Conservation (phyloP, 2,329 filamentous ascomycete genomes). For the Trichothecium roseum region DNA sequence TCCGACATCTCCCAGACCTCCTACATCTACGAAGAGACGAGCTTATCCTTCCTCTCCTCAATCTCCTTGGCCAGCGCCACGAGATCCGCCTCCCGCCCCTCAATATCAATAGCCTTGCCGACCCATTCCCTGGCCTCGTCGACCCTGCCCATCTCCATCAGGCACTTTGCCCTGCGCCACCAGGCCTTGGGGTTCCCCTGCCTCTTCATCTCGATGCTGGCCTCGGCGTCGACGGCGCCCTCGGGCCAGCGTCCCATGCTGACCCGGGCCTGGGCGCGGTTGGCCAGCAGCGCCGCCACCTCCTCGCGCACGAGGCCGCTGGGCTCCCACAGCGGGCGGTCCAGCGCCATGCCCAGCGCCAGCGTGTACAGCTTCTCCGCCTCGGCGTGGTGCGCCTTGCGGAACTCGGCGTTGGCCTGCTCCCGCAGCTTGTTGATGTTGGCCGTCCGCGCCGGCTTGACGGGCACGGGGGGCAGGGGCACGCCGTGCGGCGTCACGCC, state of each 20-base stretch:
- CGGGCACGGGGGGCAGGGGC: constrained; percentile 78
- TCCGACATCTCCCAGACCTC: no score
- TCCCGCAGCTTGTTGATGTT: constrained; percentile 88
- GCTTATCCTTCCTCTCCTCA: constrained; percentile 31
- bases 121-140: constrained; percentile 78
- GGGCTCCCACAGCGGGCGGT: constrained; percentile 81
- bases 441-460: constrained; percentile 85
- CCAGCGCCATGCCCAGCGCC: constrained; percentile 82
- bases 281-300: constrained; percentile 66
- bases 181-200: constrained; percentile 88
- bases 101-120: constrained; percentile 67
- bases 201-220: constrained; percentile 77
- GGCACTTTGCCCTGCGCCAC: constrained; percentile 77
- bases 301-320: constrained; percentile 77
- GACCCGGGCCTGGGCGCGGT: constrained; percentile 87
- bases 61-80: constrained; percentile 54
- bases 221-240: constrained; percentile 77
- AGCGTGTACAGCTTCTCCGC: constrained; percentile 74
- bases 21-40: background rate
- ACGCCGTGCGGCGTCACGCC: constrained; percentile 49
- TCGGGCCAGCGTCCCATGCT: constrained; percentile 72
- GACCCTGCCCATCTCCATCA: constrained; percentile 82
- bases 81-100: constrained; percentile 59
- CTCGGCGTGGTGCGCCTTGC: constrained; percentile 63
- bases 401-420: constrained; percentile 71